Conservation (phyloP, 2,329 filamentous ascomycete genomes). For the Aquanectria penicillioides region DNA sequence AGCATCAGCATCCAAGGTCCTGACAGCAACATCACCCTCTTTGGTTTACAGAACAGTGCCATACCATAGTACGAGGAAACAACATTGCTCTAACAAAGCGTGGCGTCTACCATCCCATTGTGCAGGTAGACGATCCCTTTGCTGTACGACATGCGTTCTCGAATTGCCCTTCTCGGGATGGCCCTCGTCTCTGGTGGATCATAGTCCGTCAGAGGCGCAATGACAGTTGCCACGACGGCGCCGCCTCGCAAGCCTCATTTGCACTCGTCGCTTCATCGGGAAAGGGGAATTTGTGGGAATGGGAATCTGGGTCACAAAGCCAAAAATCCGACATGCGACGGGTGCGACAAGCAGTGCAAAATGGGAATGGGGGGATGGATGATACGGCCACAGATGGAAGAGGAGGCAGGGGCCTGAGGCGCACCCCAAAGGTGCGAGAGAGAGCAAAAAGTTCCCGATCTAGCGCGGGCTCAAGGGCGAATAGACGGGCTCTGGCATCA, state of each 20-base stretch:
- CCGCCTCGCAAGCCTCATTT: slow-evolving; percentile 22
- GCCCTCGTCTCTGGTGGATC: not conserved
- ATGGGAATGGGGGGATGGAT: not conserved
- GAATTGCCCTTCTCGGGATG: slow-evolving; percentile 24
- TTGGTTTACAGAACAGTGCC: not conserved
- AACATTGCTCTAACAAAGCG: slow-evolving; percentile 9
- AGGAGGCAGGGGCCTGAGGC: not conserved
- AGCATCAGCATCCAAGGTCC: not conserved
- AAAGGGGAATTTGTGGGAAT: slow-evolving; percentile 15
- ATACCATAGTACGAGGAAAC: not conserved
- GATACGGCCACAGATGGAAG: not conserved
- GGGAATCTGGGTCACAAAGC: slow-evolving; percentile 2
- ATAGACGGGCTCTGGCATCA: slow-evolving; percentile 19
- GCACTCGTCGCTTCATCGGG: slow-evolving; percentile 16
- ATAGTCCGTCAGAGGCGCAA: slow-evolving; percentile 8
- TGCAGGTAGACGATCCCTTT: not conserved
- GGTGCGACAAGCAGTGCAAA: not conserved
- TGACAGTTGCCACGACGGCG: slow-evolving; percentile 24
- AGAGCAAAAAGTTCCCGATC: slow-evolving; percentile 28
- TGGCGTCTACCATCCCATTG: slow-evolving; percentile 10
- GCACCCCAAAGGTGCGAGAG: not conserved
- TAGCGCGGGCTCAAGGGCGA: slow-evolving; percentile 26
- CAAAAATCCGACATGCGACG: slow-evolving; percentile 9
- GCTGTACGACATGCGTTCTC: slow-evolving; percentile 13
- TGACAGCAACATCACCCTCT: not conserved